Conservation (phyloP, 306 rosid species). For the Prunus armeniaca region DNA sequence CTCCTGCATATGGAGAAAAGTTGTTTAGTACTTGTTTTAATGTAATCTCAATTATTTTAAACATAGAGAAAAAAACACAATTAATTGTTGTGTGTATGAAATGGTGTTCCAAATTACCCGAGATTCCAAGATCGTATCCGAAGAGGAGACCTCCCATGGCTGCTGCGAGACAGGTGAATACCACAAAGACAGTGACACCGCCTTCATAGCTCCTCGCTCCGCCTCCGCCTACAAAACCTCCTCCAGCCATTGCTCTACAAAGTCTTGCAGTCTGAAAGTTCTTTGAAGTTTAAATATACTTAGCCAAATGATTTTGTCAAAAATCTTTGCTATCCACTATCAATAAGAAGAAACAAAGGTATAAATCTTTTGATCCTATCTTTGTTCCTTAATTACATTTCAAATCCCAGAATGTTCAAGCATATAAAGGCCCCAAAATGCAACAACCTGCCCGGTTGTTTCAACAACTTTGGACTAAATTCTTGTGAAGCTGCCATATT, state of each 20-base stretch:
- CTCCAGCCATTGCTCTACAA: slow-evolving; percentile 25
- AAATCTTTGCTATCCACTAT: background rate
- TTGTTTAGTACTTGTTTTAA: background rate
- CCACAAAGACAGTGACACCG: slow-evolving; percentile 23
- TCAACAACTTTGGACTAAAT: slow-evolving; percentile 5
- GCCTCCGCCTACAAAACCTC: slow-evolving; percentile 4
- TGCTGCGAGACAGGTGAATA: slow-evolving; percentile 23
- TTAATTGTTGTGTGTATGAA: background rate
- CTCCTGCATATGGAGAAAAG: slow-evolving; percentile 19
- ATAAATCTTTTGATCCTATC: background rate
- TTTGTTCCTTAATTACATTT: background rate
- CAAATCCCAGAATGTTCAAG: background rate
- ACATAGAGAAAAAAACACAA: background rate
- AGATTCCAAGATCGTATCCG: slow-evolving; percentile 42
- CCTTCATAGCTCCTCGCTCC: slow-evolving; percentile 17
- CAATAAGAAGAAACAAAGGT: background rate
- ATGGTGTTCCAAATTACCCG: slow-evolving; percentile 15
- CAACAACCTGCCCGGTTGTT: background rate
- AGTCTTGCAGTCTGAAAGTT: background rate
- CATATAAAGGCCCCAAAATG: background rate
- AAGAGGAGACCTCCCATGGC: slow-evolving; percentile 39
- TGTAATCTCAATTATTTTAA: background rate
- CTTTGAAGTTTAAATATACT: background rate
- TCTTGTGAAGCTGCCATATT: background rate
- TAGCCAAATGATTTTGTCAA: background rate